phyloP scores from a whole-genome alignment of 2,329 filamentous ascomycete genomes.

The Diaporthe aspalathi region DNA sequence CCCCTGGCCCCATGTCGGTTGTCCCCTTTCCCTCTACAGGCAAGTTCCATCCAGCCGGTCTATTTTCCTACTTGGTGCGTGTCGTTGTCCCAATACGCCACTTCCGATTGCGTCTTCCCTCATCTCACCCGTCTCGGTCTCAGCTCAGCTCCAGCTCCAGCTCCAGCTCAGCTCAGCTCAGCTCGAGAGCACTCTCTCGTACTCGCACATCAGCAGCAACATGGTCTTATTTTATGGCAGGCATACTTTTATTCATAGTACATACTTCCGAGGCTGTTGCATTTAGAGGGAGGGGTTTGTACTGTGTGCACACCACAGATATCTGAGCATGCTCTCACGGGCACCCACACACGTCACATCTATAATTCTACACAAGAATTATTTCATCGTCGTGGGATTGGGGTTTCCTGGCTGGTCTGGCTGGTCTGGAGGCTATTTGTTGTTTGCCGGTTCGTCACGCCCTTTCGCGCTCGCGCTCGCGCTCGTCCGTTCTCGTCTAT shows the following conservation, averaged over 20 bases:
- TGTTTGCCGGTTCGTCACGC: neutral
- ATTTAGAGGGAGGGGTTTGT: neutral
- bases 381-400: neutral
- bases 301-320: conserved; percentile 4
- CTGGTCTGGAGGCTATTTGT: too few relatives aligned
- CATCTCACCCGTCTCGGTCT: conserved; percentile 26
- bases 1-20: conserved; percentile 5
- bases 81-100: neutral
- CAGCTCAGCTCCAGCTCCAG: too few relatives aligned
- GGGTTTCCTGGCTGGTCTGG: neutral
- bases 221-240: conserved; percentile 5
- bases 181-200: neutral
- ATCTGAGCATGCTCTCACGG: neutral
- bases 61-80: conserved; percentile 24
- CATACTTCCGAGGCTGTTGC: too few relatives aligned
- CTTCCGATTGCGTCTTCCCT: conserved; percentile 23
- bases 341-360: neutral
- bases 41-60: conserved; percentile 21
- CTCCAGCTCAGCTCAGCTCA: conserved; percentile 18
- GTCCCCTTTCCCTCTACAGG: conserved; percentile 21
- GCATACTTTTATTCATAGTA: conserved; percentile 18
- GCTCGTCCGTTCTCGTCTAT: too few relatives aligned
- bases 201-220: conserved; percentile 17
- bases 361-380: neutral
- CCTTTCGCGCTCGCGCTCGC: neutral